Conservation (phyloP, 805 yeast genomes). For the Starmerella potacharoeniae region DNA sequence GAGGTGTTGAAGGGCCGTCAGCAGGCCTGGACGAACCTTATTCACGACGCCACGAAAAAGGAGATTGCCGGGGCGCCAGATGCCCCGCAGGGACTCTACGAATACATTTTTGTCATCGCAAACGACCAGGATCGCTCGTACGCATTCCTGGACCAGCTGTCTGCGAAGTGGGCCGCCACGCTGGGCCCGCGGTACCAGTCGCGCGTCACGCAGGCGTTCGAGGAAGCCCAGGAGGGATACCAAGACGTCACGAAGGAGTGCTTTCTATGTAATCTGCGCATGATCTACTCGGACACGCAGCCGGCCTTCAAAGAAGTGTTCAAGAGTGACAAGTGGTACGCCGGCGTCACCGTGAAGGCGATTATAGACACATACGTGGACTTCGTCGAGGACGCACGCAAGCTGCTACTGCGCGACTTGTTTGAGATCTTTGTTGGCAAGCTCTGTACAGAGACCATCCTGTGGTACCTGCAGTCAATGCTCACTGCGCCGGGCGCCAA, state of each 20-base stretch:
- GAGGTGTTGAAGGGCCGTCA: constrained; percentile 50
- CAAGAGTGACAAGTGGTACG: constrained; percentile 55
- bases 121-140: constrained; percentile 72
- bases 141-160: constrained; percentile 57
- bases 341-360: constrained; percentile 44
- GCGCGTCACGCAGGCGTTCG: constrained; percentile 47
- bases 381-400: constrained; percentile 54
- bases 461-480: constrained; percentile 41
- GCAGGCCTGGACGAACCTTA: constrained; percentile 45
- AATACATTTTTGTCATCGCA: constrained; percentile 70
- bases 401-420: constrained; percentile 41
- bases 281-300: constrained; percentile 61
- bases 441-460: constrained; percentile 40
- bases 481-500: constrained; percentile 32
- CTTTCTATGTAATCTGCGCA: constrained; percentile 42
- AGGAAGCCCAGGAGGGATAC: constrained; percentile 64
- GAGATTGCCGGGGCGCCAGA: constrained; percentile 31
- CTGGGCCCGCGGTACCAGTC: constrained; percentile 53
- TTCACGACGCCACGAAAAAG: constrained; percentile 34
- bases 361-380: constrained; percentile 66
- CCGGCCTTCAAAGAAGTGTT: constrained; percentile 53
- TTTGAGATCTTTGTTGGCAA: constrained; percentile 45
- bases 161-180: constrained; percentile 50
- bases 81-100: constrained; percentile 63
- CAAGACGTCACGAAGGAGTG: constrained; percentile 62